A percentile compares a stretch with the other conserved stretches of the same genome.
These are phyloP conservation scores for Chalciporus sphaerocephalus DNA, from an alignment of 768 basidiomycete species.

Conservation along the genomic window DNA sequence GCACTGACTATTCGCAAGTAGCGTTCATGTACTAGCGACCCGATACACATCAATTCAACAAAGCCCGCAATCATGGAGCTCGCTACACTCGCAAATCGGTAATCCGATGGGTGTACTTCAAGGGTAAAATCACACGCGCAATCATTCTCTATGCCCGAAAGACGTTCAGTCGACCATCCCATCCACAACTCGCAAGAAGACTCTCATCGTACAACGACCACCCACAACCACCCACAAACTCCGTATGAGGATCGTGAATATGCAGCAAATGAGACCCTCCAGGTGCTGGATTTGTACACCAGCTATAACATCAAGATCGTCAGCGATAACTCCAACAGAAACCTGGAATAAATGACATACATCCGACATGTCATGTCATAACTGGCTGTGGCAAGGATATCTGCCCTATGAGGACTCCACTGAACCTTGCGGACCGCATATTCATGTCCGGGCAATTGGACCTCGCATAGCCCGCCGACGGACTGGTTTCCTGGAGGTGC, in stretches of 20 bases:
- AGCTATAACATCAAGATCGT: slow-evolving; percentile 41
- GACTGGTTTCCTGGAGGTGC: slow-evolving; percentile 43
- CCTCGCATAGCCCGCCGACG: slow-evolving; percentile 71
- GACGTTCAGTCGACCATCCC: slow-evolving; percentile 83
- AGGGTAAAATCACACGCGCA: too few species aligned
- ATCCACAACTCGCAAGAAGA: slow-evolving; percentile 81
- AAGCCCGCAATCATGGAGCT: too few species aligned
- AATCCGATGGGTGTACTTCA: too few species aligned
- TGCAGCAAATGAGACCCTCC: slow-evolving; percentile 51
- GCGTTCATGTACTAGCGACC: too few species aligned
- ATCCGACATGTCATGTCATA: slow-evolving; percentile 97
- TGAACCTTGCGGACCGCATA: slow-evolving; percentile 87
- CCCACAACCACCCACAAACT: slow-evolving; percentile 87
- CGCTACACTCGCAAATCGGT: too few species aligned
- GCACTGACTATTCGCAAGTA: too few species aligned
- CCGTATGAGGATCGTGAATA: slow-evolving; percentile 86
- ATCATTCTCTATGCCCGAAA: slow-evolving; percentile 46
- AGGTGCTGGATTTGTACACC: slow-evolving; percentile 60
- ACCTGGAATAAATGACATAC: slow-evolving; percentile 44
- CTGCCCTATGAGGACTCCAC: slow-evolving; percentile 79
- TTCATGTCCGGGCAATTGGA: slow-evolving; percentile 76
- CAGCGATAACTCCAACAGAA: background rate
- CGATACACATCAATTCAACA: too few species aligned
- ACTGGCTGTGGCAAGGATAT: slow-evolving; percentile 65
- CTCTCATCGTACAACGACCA: slow-evolving; percentile 95